Conservation (phyloP, 345 rosid genomes). For the Brassica rapa region DNA sequence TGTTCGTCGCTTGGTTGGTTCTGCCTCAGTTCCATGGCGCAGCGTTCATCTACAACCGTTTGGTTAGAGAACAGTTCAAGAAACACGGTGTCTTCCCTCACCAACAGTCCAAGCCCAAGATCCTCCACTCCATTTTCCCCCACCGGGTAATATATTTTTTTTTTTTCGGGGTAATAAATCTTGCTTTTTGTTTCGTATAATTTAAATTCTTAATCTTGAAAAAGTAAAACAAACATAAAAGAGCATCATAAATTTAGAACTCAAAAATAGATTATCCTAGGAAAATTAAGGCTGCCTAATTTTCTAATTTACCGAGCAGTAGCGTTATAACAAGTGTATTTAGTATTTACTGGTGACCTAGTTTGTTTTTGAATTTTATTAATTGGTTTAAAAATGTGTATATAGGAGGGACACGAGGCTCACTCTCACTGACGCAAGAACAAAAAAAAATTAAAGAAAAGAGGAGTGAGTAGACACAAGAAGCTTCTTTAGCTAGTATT, state of each 20-base stretch:
- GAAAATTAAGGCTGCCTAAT: constrained; percentile 1
- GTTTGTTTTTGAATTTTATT: background rate
- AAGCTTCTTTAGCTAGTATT: constrained; percentile 11
- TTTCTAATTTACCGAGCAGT: background rate
- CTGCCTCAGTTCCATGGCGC: constrained; percentile 75
- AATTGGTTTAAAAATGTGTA: background rate
- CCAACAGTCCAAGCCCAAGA: constrained; percentile 6
- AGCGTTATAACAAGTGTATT: background rate
- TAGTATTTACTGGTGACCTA: background rate
- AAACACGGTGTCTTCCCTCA: constrained; percentile 31
- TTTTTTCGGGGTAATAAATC: background rate
- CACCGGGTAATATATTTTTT: background rate
- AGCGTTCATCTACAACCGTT: constrained; percentile 66
- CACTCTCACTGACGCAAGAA: constrained; percentile 8
- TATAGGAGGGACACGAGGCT: constrained; percentile 33
- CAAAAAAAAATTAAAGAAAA: background rate
- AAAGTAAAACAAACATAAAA: background rate
- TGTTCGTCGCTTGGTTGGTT: constrained; percentile 69
- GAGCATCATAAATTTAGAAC: background rate
- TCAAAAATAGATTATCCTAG: background rate
- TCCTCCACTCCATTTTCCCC: constrained; percentile 27
- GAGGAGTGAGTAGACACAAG: background rate
- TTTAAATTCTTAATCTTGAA: background rate
- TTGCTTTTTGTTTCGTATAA: background rate
- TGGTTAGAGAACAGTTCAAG: constrained; percentile 59